Percentiles rank a stretch among this genome's conserved stretches.
phyloP scores from a whole-genome alignment of 1,284 basidiomycete species.

The Rhodotorula mucilaginosa region DNA sequence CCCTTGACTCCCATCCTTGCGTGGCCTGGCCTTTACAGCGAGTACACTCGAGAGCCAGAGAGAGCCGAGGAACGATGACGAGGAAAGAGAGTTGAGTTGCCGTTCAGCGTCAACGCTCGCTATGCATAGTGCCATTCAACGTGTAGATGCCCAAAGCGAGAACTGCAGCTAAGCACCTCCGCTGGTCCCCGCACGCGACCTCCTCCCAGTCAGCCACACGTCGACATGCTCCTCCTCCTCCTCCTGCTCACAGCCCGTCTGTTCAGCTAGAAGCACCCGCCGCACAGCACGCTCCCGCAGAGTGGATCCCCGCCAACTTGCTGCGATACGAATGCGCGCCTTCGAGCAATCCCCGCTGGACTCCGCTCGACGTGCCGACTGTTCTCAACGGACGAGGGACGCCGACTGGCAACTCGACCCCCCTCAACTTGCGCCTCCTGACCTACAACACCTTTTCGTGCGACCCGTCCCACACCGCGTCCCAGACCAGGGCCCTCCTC shows the following conservation, averaged over 20 bases:
- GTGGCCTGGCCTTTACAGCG: too few relatives aligned
- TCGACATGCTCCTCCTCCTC: too few relatives aligned
- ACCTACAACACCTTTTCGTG: slow-evolving; percentile 33
- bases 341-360: not conserved
- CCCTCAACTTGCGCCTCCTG: slow-evolving; percentile 2
- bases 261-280: not conserved
- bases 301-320: not conserved
- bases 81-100: too few relatives aligned
- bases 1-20: slow-evolving; percentile 4
- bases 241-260: too few relatives aligned
- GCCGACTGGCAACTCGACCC: not conserved
- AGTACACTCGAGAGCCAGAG: too few relatives aligned
- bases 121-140: too few relatives aligned
- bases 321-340: not conserved
- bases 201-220: not conserved
- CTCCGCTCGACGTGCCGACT: not conserved
- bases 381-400: not conserved
- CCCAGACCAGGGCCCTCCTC: slow-evolving; percentile 22
- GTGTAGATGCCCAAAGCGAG: not conserved
- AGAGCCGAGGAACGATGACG: not conserved
- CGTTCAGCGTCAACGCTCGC: too few relatives aligned
- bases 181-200: not conserved
- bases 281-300: not conserved
- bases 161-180: not conserved
- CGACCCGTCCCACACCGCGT: slow-evolving; percentile 7